Evolutionary conservation across 352 stramenopile genomes (phyloP), one percentile per base, ranked within the genome.

Genomic region (Pythium insidiosum): DNA sequence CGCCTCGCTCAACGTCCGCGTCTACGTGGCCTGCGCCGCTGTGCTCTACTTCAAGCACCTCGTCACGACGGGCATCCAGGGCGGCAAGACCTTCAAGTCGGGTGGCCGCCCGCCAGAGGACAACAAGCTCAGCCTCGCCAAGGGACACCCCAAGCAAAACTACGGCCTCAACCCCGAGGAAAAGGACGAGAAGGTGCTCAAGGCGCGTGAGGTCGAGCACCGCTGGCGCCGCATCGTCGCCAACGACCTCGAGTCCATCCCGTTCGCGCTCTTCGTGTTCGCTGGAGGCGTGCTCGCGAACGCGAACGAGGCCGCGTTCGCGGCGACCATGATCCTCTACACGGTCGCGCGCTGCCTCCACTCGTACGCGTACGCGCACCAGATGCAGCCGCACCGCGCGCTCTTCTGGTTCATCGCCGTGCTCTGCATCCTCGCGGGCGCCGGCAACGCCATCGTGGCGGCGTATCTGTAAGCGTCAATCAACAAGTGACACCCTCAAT

Each of bases 161-260:
- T 73, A 65, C 43, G 66, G 66, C 16, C 28, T 73, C 7, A 21
- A 43, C 18, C 10, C 50, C 41, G 51, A 58, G 5, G 38, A 56
- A 3, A 66, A 67, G 33, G 50, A 67, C 52, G 45, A 50, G 20
- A 52, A 40, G 13, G 36, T 57, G 20, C 16, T 64, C 49, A 68
- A 68, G 43, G 42, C 48, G 5, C 47, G 47, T 7, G 52, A 47
- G 33, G 22, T 48, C 40, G 61, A 75, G 50, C 51, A 66, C 29
- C 59, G 66, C 22, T 76, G 62, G 66, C 49, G 54, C n/a, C 50
- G 63, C 19, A 70, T 76, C 46, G 56, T 76, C 23, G 43, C 49
- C 20, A 77, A 77, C 53, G 62, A 77, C 45, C 53, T 73, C 29
- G 66, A 77, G 39, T 63, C 55, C 20, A 70, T 77, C 33, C 66